These are phyloP conservation scores for Exophiala aquamarina DNA, from an alignment of 2,329 filamentous ascomycete species.

Conservation along the genomic window DNA sequence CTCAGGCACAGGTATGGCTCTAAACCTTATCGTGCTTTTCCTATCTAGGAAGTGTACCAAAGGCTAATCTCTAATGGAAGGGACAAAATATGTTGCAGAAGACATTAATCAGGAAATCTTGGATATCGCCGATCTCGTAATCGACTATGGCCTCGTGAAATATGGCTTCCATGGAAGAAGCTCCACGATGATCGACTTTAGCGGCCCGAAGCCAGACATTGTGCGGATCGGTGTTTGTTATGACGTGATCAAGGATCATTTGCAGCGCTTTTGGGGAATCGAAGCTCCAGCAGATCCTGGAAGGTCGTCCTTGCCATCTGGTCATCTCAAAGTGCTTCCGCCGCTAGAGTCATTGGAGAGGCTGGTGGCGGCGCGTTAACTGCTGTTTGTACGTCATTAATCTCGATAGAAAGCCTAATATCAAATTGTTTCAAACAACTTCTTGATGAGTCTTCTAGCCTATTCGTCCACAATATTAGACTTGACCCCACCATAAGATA, in stretches of 20 bases:
- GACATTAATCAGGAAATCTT: conserved; percentile 34
- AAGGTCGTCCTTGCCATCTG: conserved; percentile 14
- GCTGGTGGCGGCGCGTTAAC: neutral
- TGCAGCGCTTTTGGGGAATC: conserved; percentile 27
- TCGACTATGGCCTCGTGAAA: conserved; percentile 34
- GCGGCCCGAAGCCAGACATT: conserved; percentile 22
- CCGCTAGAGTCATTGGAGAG: neutral
- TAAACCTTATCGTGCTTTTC: too few species aligned
- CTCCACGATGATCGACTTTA: conserved; percentile 34
- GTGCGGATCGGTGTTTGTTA: conserved; percentile 34
- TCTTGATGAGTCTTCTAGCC: too few species aligned
- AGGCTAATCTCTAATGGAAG: conserved; percentile 9
- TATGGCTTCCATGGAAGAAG: conserved; percentile 29
- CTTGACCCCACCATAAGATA: too few species aligned
- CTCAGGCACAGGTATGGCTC: conserved; percentile 21
- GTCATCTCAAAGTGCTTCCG: conserved; percentile 16
- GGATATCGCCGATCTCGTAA: conserved; percentile 31
- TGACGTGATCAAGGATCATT: conserved; percentile 30
- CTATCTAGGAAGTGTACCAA: neutral
- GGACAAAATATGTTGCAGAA: conserved; percentile 31
- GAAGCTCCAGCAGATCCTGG: conserved; percentile 26
- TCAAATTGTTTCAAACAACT: too few species aligned
- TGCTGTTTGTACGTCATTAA: too few species aligned
- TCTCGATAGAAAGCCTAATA: too few species aligned
- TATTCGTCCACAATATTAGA: too few species aligned